phyloP scores from a whole-genome alignment of 2,329 filamentous ascomycete species.

The Cordyceps farinosa region DNA sequence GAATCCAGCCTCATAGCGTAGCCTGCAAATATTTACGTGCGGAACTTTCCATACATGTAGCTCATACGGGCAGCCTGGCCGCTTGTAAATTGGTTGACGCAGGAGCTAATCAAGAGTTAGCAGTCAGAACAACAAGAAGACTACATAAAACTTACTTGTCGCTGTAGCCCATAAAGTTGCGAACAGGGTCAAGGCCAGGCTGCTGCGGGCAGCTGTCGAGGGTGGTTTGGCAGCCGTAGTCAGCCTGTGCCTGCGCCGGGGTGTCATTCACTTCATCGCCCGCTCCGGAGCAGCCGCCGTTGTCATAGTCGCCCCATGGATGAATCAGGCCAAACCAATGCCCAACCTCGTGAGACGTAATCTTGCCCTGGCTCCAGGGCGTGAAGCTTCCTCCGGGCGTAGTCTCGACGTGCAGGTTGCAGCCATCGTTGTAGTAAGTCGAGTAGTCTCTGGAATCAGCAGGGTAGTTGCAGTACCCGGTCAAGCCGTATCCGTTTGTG shows the following conservation, averaged over 20 bases:
- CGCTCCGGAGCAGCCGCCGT: conserved; percentile 35
- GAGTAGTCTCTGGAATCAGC: conserved; percentile 22
- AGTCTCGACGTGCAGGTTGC: conserved; percentile 35
- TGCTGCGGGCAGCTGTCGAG: conserved; percentile 34
- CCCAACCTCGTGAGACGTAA: conserved; percentile 41
- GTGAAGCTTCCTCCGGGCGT: conserved; percentile 34
- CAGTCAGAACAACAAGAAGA: too few species aligned
- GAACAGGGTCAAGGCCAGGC: conserved; percentile 33
- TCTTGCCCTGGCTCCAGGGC: conserved; percentile 35
- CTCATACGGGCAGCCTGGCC: too few species aligned
- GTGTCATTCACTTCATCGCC: conserved; percentile 30
- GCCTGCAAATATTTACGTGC: too few species aligned
- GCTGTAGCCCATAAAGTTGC: conserved; percentile 39
- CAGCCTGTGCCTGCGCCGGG: not conserved
- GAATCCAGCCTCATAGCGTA: too few species aligned
- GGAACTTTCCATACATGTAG: too few species aligned
- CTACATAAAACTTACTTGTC: not conserved
- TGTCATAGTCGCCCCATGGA: conserved; percentile 34
- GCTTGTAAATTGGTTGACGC: too few species aligned
- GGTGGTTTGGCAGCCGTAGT: conserved; percentile 34
- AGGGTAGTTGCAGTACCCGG: not conserved
- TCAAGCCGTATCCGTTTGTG: not conserved
- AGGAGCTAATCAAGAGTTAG: too few species aligned
- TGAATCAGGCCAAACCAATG: conserved; percentile 49
- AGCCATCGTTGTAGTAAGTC: conserved; percentile 38